A percentile compares a stretch with the other conserved stretches of the same genome.
These are phyloP conservation scores for Metschnikowia shivogae DNA, from an alignment of 805 yeast genomes.

Conservation along the genomic window DNA sequence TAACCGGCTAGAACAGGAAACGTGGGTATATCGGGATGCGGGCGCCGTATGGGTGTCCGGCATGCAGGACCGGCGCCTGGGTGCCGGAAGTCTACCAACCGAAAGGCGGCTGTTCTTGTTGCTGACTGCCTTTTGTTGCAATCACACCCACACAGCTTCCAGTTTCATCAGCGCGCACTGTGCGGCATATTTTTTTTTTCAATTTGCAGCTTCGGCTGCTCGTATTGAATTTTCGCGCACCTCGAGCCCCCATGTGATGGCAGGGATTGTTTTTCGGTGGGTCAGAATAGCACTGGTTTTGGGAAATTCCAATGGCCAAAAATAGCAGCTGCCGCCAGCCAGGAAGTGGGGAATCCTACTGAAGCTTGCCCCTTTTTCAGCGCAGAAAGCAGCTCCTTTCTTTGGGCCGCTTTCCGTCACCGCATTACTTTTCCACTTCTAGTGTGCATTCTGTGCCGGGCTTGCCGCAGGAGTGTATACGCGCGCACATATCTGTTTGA, in stretches of 20 bases:
- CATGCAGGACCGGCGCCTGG: no score
- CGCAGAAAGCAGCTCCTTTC: background rate
- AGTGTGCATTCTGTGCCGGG: background rate
- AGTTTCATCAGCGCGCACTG: slow-evolving; percentile 5
- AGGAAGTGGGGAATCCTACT: no score
- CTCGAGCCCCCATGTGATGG: background rate
- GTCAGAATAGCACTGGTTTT: no score
- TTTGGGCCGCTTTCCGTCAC: slow-evolving; percentile 2
- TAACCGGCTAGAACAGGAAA: background rate
- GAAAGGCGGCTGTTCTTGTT: background rate
- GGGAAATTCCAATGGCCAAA: no score
- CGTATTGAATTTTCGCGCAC: slow-evolving; percentile 1
- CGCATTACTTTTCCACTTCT: background rate
- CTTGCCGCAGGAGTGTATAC: background rate
- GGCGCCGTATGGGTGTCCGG: no score
- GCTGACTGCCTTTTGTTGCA: background rate
- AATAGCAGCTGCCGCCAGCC: background rate
- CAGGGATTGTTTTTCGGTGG: no score
- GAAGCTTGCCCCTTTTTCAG: background rate
- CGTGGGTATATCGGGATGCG: no score
- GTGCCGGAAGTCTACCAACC: background rate
- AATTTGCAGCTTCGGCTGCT: slow-evolving; percentile 4
- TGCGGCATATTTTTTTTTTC: slow-evolving; percentile 1
- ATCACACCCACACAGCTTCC: background rate
- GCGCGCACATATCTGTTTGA: slow-evolving; percentile 2